Evolutionary conservation across 768 basidiomycete species (phyloP).

Genomic region (Kwoniella sp.): DNA sequence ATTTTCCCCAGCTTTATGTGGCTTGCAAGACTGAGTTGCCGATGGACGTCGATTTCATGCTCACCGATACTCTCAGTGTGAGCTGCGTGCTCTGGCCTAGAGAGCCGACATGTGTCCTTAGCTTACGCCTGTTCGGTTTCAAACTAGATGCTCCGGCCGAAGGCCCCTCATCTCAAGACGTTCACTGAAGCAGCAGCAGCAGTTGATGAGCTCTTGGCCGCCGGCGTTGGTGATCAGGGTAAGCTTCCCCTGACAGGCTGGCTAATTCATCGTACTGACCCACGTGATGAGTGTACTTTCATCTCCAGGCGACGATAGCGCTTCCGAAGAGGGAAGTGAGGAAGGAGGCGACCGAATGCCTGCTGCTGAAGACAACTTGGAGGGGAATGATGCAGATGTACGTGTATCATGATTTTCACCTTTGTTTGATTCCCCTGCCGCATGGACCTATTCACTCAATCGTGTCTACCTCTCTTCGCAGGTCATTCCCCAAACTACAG

Average conservation of each 20-base stretch:
- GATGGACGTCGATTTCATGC: constrained; percentile 98
- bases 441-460: too few relatives aligned
- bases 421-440: too few relatives aligned
- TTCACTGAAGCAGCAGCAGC: constrained; percentile 82
- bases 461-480: too few relatives aligned
- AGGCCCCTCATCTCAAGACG: constrained; percentile 68
- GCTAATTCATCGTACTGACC: background rate
- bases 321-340: constrained; percentile 50
- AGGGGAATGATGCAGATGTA: constrained; percentile 17
- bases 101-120: too few relatives aligned
- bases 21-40: constrained; percentile 86
- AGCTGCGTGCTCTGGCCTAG: too few relatives aligned
- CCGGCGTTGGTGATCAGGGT: constrained; percentile 60
- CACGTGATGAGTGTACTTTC: background rate
- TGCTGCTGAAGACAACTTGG: constrained; percentile 9
- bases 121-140: too few relatives aligned
- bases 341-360: constrained; percentile 60
- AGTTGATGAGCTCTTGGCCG: constrained; percentile 86
- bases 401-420: background rate
- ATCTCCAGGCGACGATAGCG: constrained; percentile 28
- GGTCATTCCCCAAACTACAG: constrained; percentile 54
- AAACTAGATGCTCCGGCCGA: constrained; percentile 84
- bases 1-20: constrained; percentile 66
- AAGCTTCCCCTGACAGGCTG: constrained; percentile 15
- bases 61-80: constrained; percentile 90